Percentiles rank a stretch among this genome's conserved stretches.
phyloP scores from a whole-genome alignment of 1,139 yeast genomes.

The Magnusiomyces fungicola region DNA sequence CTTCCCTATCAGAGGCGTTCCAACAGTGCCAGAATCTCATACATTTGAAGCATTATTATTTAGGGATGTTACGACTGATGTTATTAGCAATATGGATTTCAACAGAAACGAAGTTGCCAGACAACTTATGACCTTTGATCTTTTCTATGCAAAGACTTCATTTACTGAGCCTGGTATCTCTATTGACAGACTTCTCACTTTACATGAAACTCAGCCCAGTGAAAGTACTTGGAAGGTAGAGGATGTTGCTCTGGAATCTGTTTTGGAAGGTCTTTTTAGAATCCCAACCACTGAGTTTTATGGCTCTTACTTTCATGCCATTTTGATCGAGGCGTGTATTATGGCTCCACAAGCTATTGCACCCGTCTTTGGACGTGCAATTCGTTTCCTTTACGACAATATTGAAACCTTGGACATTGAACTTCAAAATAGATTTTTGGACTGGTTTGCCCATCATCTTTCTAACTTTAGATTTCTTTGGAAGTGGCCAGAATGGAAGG shows the following conservation, averaged over 20 bases:
- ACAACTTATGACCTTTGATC: conserved; percentile 68
- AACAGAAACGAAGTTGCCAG: conserved; percentile 83
- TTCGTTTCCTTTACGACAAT: conserved; percentile 71
- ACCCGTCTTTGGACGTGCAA: conserved; percentile 91
- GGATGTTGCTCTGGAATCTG: conserved; percentile 79
- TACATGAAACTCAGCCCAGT: conserved; percentile 32
- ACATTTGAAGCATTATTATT: conserved; percentile 57
- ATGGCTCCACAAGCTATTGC: conserved; percentile 86
- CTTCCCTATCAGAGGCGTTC: conserved; percentile 43
- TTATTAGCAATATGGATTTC: conserved; percentile 74
- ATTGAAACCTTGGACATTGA: conserved; percentile 68
- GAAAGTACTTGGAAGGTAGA: conserved; percentile 78
- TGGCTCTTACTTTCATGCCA: conserved; percentile 60
- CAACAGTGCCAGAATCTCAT: conserved; percentile 64
- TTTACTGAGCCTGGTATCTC: conserved; percentile 84
- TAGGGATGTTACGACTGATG: conserved; percentile 68
- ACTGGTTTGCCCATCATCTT: conserved; percentile 92
- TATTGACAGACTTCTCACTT: conserved; percentile 57
- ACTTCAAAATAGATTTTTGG: conserved; percentile 62
- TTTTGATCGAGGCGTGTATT: conserved; percentile 84
- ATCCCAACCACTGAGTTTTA: conserved; percentile 41
- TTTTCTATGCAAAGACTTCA: conserved; percentile 59
- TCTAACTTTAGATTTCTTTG: conserved; percentile 93
- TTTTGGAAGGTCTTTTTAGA: conserved; percentile 68
- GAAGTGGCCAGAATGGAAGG: conserved; percentile 95